These are phyloP conservation scores for Bipolaris victoriae DNA, from an alignment of 2,329 filamentous ascomycete genomes.

Conservation along the genomic window DNA sequence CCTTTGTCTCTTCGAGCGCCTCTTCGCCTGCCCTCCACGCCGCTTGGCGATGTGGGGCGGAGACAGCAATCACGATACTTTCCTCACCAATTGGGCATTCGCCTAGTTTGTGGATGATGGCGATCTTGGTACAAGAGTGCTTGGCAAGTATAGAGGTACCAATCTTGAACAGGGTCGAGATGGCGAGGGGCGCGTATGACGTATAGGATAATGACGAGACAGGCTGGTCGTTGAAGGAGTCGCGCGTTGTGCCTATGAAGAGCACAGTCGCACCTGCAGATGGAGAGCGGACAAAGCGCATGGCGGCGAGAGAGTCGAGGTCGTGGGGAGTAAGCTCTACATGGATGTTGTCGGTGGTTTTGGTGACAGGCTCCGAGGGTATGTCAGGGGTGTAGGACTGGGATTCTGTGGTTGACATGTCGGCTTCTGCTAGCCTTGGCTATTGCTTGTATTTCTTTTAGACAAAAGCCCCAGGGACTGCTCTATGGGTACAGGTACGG, in stretches of 20 bases:
- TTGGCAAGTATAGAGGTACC: slow-evolving; percentile 62
- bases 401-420: slow-evolving; percentile 37
- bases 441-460: no score
- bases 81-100: slow-evolving; percentile 89
- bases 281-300: slow-evolving; percentile 69
- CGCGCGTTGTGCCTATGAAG: slow-evolving; percentile 71
- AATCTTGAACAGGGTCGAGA: slow-evolving; percentile 71
- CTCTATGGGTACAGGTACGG: neutral
- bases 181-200: slow-evolving; percentile 73
- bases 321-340: slow-evolving; percentile 70
- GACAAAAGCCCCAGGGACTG: neutral
- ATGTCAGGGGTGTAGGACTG: slow-evolving; percentile 36
- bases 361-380: slow-evolving; percentile 35
- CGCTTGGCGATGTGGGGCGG: slow-evolving; percentile 78
- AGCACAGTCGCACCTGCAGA: slow-evolving; percentile 41
- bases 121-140: slow-evolving; percentile 73
- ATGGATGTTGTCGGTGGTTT: slow-evolving; percentile 57
- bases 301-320: slow-evolving; percentile 64
- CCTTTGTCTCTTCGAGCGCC: slow-evolving; percentile 85
- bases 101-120: slow-evolving; percentile 84
- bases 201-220: slow-evolving; percentile 78
- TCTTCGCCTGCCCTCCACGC: slow-evolving; percentile 91
- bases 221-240: slow-evolving; percentile 73
- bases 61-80: slow-evolving; percentile 88
- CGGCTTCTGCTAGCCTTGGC: neutral